A percentile compares a stretch with the other conserved stretches of the same genome.
These are phyloP conservation scores for Hortaea sp. DNA, from an alignment of 2,329 filamentous ascomycete species.

Conservation along the genomic window DNA sequence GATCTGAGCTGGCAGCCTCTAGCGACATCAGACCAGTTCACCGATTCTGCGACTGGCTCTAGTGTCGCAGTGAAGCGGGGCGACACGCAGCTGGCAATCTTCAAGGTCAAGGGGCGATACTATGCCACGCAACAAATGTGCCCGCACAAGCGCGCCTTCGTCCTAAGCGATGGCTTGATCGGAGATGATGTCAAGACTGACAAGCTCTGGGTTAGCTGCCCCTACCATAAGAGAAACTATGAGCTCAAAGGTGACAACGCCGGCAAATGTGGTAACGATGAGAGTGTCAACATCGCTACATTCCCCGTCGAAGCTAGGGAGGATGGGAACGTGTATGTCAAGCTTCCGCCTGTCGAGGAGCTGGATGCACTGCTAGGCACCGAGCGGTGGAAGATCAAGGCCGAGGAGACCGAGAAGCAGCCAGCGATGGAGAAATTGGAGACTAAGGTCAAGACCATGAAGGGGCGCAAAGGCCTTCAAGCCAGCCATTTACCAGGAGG, in stretches of 20 bases:
- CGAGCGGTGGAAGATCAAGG: constrained; percentile 65
- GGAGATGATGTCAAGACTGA: constrained; percentile 53
- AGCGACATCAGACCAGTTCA: constrained; percentile 60
- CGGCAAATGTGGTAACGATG: constrained; percentile 66
- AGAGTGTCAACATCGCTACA: constrained; percentile 66
- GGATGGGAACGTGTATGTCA: constrained; percentile 71
- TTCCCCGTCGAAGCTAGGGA: constrained; percentile 66
- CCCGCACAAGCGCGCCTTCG: constrained; percentile 81
- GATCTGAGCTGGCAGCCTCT: constrained; percentile 69
- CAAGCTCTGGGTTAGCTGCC: constrained; percentile 78
- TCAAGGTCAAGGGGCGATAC: constrained; percentile 69
- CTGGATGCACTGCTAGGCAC: constrained; percentile 72
- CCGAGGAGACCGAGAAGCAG: constrained; percentile 47
- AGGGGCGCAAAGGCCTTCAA: constrained; percentile 41
- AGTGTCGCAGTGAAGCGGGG: constrained; percentile 72
- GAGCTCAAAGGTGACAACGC: constrained; percentile 56
- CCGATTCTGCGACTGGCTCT: constrained; percentile 58
- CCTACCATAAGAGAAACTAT: constrained; percentile 84
- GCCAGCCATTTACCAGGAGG: constrained; percentile 37
- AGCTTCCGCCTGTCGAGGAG: constrained; percentile 70
- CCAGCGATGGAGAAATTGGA: constrained; percentile 46
- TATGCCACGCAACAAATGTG: constrained; percentile 93
- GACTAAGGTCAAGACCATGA: constrained; percentile 43
- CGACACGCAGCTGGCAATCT: constrained; percentile 80
- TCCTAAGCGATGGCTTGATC: constrained; percentile 76